Evolutionary conservation across 2,329 filamentous ascomycete species (phyloP), one percentile per base, ranked within the genome.

Genomic region (Colletotrichum sp.): DNA sequence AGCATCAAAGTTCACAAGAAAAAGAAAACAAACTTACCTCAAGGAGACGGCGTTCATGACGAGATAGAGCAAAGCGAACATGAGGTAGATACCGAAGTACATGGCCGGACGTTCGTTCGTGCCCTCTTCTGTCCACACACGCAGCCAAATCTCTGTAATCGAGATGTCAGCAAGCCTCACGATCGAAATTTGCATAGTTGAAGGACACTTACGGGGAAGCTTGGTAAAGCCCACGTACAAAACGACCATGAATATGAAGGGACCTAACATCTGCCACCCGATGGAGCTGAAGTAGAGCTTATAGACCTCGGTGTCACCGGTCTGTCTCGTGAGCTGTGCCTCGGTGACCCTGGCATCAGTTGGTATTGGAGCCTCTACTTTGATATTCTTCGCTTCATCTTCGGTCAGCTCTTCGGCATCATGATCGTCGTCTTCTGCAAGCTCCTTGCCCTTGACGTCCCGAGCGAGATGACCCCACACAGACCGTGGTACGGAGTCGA

Each of bases 121-220:
- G 26, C 80, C 81, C 1, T 65, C 69, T 30, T 81, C 79, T 1
- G 78, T 75, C 82, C 81, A 83, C 5, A 82, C 79, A 9, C 81
- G 80, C 28, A 83, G 78, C 82, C 82, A 83, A n/a, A 83, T 77
- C 70, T 82, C 79, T 81, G 38, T 28, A 56, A 24, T 12, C 10
- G 18, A 43, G 21, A 21, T 21, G 38, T 73, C 21, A 69, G 69
- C 21, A 21, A 38, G 32, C 10, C 18, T 18, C 21, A n/a, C 12
- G 9, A 10, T 18, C 3, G 56, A 16, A 5, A 2, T 16, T 4
- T 1, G 21, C 43, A 21, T 21, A n/a, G 10, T 21, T 48, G n/a
- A 12, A 8, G 10, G n/a, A 24, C 10, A 78, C 81, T 66, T 30
- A 82, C 82, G 80, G 15, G 81, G 80, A 76, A 82, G 77, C 32